These are phyloP conservation scores for Mycena vitilis DNA, from an alignment of 768 basidiomycete species.

Conservation along the genomic window DNA sequence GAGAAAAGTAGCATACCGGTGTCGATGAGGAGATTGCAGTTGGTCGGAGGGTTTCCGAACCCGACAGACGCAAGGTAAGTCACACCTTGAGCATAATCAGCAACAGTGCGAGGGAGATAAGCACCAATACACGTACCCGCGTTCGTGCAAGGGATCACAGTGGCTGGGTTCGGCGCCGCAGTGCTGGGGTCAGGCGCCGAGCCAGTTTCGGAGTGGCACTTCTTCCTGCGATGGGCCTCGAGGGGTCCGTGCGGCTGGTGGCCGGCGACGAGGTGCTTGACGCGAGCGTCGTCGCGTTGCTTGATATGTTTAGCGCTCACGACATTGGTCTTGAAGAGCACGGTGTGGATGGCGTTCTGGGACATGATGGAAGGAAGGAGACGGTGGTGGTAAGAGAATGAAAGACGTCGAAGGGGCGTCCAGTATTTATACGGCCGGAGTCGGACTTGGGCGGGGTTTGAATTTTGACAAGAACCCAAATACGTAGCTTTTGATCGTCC, in stretches of 20 bases:
- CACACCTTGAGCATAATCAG: conserved; percentile 12
- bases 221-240: conserved; percentile 1
- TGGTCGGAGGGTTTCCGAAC: conserved; percentile 18
- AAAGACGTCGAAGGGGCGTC: conserved; percentile 3
- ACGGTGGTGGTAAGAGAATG: conserved; percentile 20
- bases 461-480: conserved; percentile 24
- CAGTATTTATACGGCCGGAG: conserved; percentile 25
- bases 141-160: background rate
- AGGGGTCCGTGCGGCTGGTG: conserved; percentile 28
- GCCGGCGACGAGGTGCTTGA: conserved; percentile 26
- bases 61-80: conserved; percentile 25
- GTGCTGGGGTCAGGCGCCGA: background rate
- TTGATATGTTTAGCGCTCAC: conserved; percentile 14
- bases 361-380: conserved; percentile 14
- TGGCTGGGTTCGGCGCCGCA: no score
- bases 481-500: conserved; percentile 9
- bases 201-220: background rate
- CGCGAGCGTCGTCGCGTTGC: conserved; percentile 27
- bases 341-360: conserved; percentile 24
- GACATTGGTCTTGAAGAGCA: conserved; percentile 30
- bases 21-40: conserved; percentile 37
- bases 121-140: conserved; percentile 4
- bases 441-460: conserved; percentile 12
- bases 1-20: conserved; percentile 23
- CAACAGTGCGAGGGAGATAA: background rate